Base-by-base conservation (phyloP, 768 basidiomycete genomes). In the Macrolepiota dolichaula region DNA sequence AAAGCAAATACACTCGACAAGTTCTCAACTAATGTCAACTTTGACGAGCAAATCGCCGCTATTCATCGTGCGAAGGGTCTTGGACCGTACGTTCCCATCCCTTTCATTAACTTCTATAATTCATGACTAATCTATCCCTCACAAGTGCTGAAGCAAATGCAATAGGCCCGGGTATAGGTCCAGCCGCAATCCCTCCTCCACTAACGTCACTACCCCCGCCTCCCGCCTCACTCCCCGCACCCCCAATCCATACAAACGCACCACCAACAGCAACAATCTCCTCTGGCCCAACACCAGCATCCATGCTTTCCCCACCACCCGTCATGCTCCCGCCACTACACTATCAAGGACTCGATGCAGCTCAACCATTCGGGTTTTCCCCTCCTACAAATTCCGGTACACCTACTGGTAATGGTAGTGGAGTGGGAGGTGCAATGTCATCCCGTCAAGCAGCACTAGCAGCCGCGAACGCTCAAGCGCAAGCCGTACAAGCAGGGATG, bases 21-120 rank as follows among this genome's bases (percentile, higher is more conserved):
- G 70, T 99, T 89, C 79, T 95, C 95, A 52, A 88, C 86, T 15
- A 89, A 90, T 64, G 94, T 92, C 79, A 96, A 94, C 71, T 88
- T 98, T 71, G 94, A 98, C 76, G 95, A 98, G 70, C 97, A 99
- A 72, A 99, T 99, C 72, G 93, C 93, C 47, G 94, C 95, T 51
- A 94, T 98, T 61, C 96, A 97, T 75, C 90, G 90, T 60, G 85
- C 94, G 25, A 94, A 94, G 72, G 94, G 94, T 74, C 83, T 96
- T 35, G 89, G 91, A 65, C 90, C 88, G 89, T 92, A 71, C 67
- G 90, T 86, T 24, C 62, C 55, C 59, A 47, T 59, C 50, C 22
- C 47, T 55, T 37, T 3, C 13, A 19, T 55, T 59, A 42, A 52
- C 27, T 29, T 56, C 54, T 27, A 50, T 57, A 60, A 58, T 50